Evolutionary conservation across 2,329 filamentous ascomycete species (phyloP), one percentile per base, ranked within the genome.

Genomic region (Sporothrix pallida): DNA sequence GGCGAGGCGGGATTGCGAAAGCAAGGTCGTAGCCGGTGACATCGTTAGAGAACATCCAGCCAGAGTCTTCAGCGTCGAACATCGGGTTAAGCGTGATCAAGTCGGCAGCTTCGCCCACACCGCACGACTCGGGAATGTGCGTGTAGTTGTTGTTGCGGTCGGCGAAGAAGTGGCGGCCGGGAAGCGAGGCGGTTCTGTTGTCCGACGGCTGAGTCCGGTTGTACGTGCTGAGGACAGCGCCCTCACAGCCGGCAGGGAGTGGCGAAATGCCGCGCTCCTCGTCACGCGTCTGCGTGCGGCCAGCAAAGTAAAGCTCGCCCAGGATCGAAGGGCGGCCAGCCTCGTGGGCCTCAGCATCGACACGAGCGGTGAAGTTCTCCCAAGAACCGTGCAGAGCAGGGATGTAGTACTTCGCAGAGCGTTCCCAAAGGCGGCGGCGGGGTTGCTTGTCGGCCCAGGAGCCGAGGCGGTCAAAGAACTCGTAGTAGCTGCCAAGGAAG

Each of bases 81-180:
- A 94, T 86, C 0, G 92, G 92, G 80, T 93, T 93, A 77, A 94
- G 87, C 0, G 91, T 92, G 79, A 95, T 93, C 70, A 94, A 86
- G 78, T 94, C 92, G 3, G 92, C 92, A 31, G 90, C 87, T 80
- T 94, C 91, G 75, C 87, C 89, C 5, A 93, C 88, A 73, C 91
- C 92, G 81, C 92, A 93, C 72, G 76, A 88, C 86, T 12, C 74
- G 2, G 75, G 73, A 42, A 77, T 77, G 65, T 75, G 60, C 13
- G 76, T 76, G 70, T 77, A 74, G 67, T 75, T 74, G 74, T 75
- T 74, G 65, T 76, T 74, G 23, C 56, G 72, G 52, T 75, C 74
- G 54, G 75, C 73, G 12, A 76, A 76, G 48, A 76, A 77, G 23
- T 65, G 70, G 6, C 72, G 74, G 37, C 62, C 60, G 7, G 73